phyloP scores from a whole-genome alignment of 164 flowering plant genomes.

The Vitis cinerea region DNA sequence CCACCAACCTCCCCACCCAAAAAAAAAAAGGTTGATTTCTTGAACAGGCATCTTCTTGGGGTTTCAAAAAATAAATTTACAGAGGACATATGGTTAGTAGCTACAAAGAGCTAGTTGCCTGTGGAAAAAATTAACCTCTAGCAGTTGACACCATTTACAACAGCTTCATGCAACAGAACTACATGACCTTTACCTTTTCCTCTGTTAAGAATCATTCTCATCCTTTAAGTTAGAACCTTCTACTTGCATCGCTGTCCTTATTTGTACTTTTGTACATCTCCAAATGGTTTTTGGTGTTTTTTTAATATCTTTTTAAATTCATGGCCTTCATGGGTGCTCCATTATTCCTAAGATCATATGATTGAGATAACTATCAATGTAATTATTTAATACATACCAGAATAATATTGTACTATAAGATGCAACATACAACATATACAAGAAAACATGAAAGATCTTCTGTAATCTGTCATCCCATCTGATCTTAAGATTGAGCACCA shows the following conservation, averaged over 20 bases:
- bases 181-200: background rate
- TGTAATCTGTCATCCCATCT: slow-evolving; percentile 34
- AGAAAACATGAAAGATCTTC: slow-evolving; percentile 55
- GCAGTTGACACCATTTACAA: too few relatives aligned
- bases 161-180: too few relatives aligned
- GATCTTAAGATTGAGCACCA: slow-evolving; percentile 17
- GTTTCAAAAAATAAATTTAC: too few relatives aligned
- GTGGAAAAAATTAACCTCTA: too few relatives aligned
- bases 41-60: too few relatives aligned
- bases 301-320: background rate
- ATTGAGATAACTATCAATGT: slow-evolving; percentile 3
- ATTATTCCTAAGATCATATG: slow-evolving; percentile 11
- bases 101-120: too few relatives aligned
- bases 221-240: slow-evolving; percentile 6
- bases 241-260: slow-evolving; percentile 14
- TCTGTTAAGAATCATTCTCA: background rate
- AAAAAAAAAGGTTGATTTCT: too few relatives aligned
- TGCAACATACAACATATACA: slow-evolving; percentile 26
- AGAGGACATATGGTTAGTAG: too few relatives aligned
- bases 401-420: slow-evolving; percentile 1
- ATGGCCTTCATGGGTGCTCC: background rate
- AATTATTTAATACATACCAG: background rate
- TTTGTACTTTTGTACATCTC: slow-evolving; percentile 4
- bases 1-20: too few relatives aligned
- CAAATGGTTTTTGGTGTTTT: background rate